Base-by-base conservation (phyloP, 2,329 filamentous ascomycete genomes). In the Neopestalotiopsis rosae region DNA sequence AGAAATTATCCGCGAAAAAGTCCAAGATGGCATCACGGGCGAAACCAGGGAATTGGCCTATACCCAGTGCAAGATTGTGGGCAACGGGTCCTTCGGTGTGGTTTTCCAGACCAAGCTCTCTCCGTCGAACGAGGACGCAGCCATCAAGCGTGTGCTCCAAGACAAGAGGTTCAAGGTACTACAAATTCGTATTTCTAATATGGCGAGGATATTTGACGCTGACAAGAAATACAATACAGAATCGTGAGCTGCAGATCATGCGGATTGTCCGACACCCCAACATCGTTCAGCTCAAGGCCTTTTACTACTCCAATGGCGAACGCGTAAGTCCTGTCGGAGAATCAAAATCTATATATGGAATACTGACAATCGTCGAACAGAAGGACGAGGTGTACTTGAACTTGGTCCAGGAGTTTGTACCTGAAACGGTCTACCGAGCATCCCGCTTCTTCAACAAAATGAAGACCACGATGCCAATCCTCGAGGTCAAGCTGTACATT, bases 391-490 rank as follows among this genome's bases (percentile, higher is more conserved):
- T 99, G 49, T 99, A 98, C 82, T 91, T 99, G 74, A 99, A 99
- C 79, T 89, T 99, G 71, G 95, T 99, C 66, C 94, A 98, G 81
- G 96, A 99, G 81, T 99, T 94, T 77, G 96, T 99, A 64, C 96
- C 96, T 65, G 96, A 99, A 86, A 99, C 96, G 13, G 96, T 99
- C 65, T 99, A 99, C 83, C 92, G 96, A 78, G 96, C 96, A 58
- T 98, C 96, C 72, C 92, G 96, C 77, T 98, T 98, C 85, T 99
- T 99, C 89, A 98, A 97, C 88, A 99, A 99, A 87, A 92, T 98
- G 92, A 99, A 98, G 90, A 97, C 95, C 6, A 98, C 95, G 66
- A 99, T 99, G 96, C 96, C 96, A 17, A 97, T 95, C 76, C 90
- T 99, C 76, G 96, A 99, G 83, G 94, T 98, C 80, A 99, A 99